A percentile compares a stretch with the other conserved stretches of the same genome.
phyloP scores from a whole-genome alignment of 306 rosid genomes.

The Rosa lucieae region DNA sequence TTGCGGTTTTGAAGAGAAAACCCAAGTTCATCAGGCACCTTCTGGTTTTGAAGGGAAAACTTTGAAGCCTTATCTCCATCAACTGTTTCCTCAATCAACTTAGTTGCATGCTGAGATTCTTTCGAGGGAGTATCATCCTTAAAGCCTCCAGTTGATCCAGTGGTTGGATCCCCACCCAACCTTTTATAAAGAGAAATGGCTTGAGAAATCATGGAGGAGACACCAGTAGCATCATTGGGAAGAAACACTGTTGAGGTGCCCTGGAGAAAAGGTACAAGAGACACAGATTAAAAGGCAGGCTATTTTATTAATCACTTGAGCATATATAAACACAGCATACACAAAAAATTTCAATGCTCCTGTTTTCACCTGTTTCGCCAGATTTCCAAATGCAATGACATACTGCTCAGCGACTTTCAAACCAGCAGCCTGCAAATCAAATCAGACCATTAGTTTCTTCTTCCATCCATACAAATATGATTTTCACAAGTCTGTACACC shows the following conservation, averaged over 20 bases:
- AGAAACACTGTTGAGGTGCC: slow-evolving; percentile 88
- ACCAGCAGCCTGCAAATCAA: slow-evolving; percentile 81
- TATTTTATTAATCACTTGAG: not conserved
- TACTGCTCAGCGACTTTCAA: slow-evolving; percentile 93
- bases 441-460: slow-evolving; percentile 27
- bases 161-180: slow-evolving; percentile 55
- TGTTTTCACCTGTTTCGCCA: slow-evolving; percentile 82
- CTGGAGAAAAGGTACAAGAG: slow-evolving; percentile 36
- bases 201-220: slow-evolving; percentile 97
- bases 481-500: slow-evolving; percentile 16
- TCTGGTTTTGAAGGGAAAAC: slow-evolving; percentile 69
- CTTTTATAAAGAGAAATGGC: slow-evolving; percentile 89
- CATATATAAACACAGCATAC: slow-evolving; percentile 1
- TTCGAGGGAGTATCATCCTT: slow-evolving; percentile 34
- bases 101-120: slow-evolving; percentile 29
- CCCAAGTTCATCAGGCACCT: slow-evolving; percentile 22
- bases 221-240: slow-evolving; percentile 72
- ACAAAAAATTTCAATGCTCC: not conserved
- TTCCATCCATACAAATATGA: not conserved
- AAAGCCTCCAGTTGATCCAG: slow-evolving; percentile 28
- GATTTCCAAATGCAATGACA: slow-evolving; percentile 76
- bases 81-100: slow-evolving; percentile 13
- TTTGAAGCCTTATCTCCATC: slow-evolving; percentile 28
- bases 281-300: not conserved
- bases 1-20: slow-evolving; percentile 71